Conservation (phyloP, 2,329 filamentous ascomycete genomes). For the Colletotrichum karsti region DNA sequence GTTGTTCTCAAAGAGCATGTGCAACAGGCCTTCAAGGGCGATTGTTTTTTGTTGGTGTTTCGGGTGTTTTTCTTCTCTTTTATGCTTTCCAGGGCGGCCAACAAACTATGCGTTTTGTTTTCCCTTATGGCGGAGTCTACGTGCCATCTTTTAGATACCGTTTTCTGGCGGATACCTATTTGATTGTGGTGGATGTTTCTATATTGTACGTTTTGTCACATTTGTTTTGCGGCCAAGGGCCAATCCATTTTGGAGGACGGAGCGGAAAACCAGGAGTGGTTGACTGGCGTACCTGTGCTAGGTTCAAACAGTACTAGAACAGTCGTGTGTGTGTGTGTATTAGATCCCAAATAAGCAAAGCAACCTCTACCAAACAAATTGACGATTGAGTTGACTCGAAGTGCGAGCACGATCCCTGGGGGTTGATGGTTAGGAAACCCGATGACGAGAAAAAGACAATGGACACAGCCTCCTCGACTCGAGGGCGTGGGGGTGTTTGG, state of each 20-base stretch:
- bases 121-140: background rate
- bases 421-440: background rate
- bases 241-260: too few relatives aligned
- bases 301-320: slow-evolving; percentile 17
- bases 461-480: background rate
- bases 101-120: background rate
- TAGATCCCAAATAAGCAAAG: background rate
- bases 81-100: too few relatives aligned
- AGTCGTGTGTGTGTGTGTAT: background rate
- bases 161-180: background rate
- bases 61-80: background rate
- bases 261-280: too few relatives aligned
- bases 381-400: background rate
- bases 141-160: background rate
- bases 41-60: background rate
- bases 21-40: background rate
- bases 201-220: background rate
- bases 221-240: background rate
- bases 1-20: background rate
- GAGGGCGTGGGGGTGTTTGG: background rate
- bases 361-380: background rate
- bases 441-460: background rate
- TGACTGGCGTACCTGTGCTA: background rate
- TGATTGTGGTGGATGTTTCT: slow-evolving; percentile 7
- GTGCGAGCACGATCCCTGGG: background rate